Evolutionary conservation across 306 rosid species (phyloP).

Genomic region (Cicer judaicum): DNA sequence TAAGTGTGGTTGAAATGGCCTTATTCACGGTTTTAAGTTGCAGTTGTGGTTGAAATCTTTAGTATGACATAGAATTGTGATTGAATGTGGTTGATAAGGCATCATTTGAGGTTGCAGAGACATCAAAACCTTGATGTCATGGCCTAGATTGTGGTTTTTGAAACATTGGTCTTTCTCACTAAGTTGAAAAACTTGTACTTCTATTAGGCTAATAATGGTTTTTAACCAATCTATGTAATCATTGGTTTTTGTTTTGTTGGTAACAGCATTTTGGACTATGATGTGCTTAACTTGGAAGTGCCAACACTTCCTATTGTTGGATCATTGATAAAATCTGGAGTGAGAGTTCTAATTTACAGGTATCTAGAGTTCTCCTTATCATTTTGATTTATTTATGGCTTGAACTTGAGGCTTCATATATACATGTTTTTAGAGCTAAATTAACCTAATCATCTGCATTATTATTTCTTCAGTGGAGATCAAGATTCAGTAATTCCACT

Average conservation of each 20-base stretch:
- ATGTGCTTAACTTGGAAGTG: slow-evolving; percentile 81
- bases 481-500: slow-evolving; percentile 98
- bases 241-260: slow-evolving; percentile 23
- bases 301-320: slow-evolving; percentile 84
- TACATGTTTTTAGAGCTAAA: slow-evolving; percentile 20
- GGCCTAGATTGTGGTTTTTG: background rate
- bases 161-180: slow-evolving; percentile 9
- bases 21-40: background rate
- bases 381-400: slow-evolving; percentile 25
- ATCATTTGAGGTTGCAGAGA: background rate
- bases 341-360: slow-evolving; percentile 88
- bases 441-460: slow-evolving; percentile 28
- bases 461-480: slow-evolving; percentile 71
- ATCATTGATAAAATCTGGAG: slow-evolving; percentile 73
- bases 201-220: slow-evolving; percentile 1
- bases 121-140: background rate
- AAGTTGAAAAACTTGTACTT: background rate
- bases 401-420: slow-evolving; percentile 13
- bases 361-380: slow-evolving; percentile 41
- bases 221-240: slow-evolving; percentile 8
- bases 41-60: background rate
- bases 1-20: background rate
- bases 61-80: background rate
- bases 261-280: slow-evolving; percentile 72
- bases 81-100: background rate